Conservation (phyloP, 140 eudicot genomes). For the Erigeron philadelphicus region DNA sequence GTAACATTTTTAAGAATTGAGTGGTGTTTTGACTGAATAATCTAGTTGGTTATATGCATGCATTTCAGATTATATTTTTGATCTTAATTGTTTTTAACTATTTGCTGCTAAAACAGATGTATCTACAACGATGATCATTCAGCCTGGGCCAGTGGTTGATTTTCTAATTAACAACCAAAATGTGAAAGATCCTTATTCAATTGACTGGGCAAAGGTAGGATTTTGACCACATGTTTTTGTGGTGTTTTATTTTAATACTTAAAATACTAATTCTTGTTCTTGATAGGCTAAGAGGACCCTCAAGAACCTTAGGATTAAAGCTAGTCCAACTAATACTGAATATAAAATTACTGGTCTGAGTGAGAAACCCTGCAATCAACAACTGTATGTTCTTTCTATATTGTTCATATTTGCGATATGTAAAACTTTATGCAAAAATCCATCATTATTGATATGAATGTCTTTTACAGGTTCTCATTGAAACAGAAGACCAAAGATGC, state of each 20-base stretch:
- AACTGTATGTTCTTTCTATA: conserved; percentile 32
- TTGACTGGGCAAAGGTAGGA: conserved; percentile 70
- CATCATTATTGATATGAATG: not conserved
- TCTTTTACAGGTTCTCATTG: conserved; percentile 47
- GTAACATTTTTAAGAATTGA: too few species aligned
- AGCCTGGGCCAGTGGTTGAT: conserved; percentile 78
- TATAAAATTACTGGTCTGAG: conserved; percentile 65
- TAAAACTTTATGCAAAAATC: not conserved
- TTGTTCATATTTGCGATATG: not conserved
- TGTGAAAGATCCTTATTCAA: conserved; percentile 51
- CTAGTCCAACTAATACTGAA: conserved; percentile 46
- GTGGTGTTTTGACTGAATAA: too few species aligned
- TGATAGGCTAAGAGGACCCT: conserved; percentile 52
- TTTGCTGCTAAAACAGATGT: conserved; percentile 36
- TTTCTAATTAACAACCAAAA: conserved; percentile 64
- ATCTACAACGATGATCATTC: conserved; percentile 63
- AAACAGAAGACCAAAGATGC: conserved; percentile 42
- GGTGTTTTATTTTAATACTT: not conserved
- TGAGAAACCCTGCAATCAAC: conserved; percentile 55
- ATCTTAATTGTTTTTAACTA: not conserved
- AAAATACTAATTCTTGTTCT: conserved; percentile 2
- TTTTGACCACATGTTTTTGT: not conserved
- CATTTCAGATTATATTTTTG: too few species aligned
- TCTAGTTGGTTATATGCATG: too few species aligned
- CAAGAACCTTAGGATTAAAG: conserved; percentile 56